A percentile compares a stretch with the other conserved stretches of the same genome.
phyloP scores from a whole-genome alignment of 2,329 filamentous ascomycete species.

The Trichoderma cornu-damae region DNA sequence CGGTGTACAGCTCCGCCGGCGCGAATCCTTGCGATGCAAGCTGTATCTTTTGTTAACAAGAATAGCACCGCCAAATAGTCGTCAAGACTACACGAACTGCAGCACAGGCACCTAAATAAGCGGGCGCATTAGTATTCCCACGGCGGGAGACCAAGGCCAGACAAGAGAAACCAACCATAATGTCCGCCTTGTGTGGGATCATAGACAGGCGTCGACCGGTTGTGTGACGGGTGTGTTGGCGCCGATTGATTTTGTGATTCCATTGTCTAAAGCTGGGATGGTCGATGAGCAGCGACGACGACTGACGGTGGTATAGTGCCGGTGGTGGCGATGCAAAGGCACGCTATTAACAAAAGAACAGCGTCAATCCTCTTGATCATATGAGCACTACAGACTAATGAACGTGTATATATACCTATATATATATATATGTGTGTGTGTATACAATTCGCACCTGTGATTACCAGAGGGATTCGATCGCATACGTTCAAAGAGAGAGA shows the following conservation, averaged over 20 bases:
- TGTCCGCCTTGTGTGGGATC: conserved; percentile 70
- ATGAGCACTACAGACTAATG: background rate
- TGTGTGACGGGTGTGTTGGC: conserved; percentile 52
- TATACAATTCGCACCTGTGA: background rate
- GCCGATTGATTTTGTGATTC: conserved; percentile 43
- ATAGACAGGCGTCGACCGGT: conserved; percentile 61
- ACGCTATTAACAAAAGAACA: background rate
- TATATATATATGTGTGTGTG: too few relatives aligned
- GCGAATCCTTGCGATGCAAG: conserved; percentile 83
- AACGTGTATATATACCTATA: background rate
- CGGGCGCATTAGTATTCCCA: conserved; percentile 22
- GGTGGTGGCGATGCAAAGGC: background rate
- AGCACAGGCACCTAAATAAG: conserved; percentile 45
- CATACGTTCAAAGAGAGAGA: background rate
- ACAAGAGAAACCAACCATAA: conserved; percentile 55
- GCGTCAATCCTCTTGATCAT: background rate
- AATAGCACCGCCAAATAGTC: background rate
- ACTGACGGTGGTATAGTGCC: too few relatives aligned
- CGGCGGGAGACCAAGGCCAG: background rate
- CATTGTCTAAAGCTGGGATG: conserved; percentile 28
- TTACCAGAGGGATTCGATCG: background rate
- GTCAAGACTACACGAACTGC: conserved; percentile 33
- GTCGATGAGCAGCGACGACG: background rate
- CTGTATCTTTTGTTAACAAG: conserved; percentile 42
- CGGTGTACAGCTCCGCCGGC: conserved; percentile 89